These are phyloP conservation scores for Flaveria ramosissima DNA, from an alignment of 129 eudicot species.

Conservation along the genomic window DNA sequence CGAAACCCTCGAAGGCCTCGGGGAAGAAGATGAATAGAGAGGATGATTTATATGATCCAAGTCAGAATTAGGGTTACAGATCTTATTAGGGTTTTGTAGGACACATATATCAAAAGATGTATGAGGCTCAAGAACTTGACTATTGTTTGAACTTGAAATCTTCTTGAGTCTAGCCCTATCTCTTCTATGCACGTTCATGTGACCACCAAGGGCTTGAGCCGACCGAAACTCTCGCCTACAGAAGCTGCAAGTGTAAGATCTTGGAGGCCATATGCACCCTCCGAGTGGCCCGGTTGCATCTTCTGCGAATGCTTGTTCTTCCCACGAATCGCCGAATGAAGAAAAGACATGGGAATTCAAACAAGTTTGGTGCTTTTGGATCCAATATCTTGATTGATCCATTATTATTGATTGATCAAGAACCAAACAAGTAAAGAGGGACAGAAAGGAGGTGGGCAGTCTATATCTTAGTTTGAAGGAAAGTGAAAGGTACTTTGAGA, in stretches of 20 bases:
- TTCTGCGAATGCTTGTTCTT: conserved; percentile 91
- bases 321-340: conserved; percentile 73
- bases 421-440: background rate
- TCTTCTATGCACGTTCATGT: conserved; percentile 88
- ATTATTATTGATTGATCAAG: conserved; percentile 20
- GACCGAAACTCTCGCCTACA: conserved; percentile 87
- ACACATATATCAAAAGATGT: conserved; percentile 30
- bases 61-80: conserved; percentile 32
- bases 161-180: conserved; percentile 89
- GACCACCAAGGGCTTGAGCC: conserved; percentile 94
- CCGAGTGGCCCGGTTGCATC: conserved; percentile 85
- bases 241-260: conserved; percentile 90
- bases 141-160: conserved; percentile 41
- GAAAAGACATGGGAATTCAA: conserved; percentile 42
- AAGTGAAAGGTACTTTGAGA: conserved; percentile 46
- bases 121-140: conserved; percentile 35
- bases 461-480: conserved; percentile 43
- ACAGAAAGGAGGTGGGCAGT: conserved; percentile 38
- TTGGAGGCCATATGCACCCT: conserved; percentile 94
- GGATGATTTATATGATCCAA: conserved; percentile 35
- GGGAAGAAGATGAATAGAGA: conserved; percentile 36
- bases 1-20: conserved; percentile 46
- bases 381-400: conserved; percentile 72
- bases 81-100: conserved; percentile 36
- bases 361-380: conserved; percentile 46